Base-by-base conservation (phyloP, 441 rosid genomes). In the Erodium trifolium region DNA sequence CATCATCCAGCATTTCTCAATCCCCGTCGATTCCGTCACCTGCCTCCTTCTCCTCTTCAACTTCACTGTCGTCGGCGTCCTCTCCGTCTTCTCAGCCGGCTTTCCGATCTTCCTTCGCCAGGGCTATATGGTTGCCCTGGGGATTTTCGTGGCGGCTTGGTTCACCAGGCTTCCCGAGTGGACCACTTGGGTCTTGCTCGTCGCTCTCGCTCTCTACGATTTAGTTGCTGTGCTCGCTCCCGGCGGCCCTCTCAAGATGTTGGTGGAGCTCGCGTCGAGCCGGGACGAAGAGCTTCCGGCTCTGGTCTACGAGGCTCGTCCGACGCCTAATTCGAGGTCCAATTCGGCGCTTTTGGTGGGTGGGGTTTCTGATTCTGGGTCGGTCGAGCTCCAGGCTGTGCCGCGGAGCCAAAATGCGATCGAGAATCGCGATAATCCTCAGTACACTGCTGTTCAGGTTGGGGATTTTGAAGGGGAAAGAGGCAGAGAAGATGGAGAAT, bases 271-370 rank as follows among this genome's bases (percentile, higher is more conserved):
- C 69, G 95, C 97, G 65, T 91, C 96, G 0, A 89, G 76, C 71
- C 85, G 96, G 41, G 95, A 89, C 65, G 92, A 93, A 73, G 99
- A 93, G 68, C 93, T 93, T 43, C 99, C 97, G 39, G 99, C 99
- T 8, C 80, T 93, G 83, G 84, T 93, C 4, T 93, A 93, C 67
- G 99, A 93, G 84, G 96, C 97, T 71, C 86, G 99, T 17, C 97
- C 99, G 12, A 78, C 62, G 5, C 82, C 81, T 62, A 77, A 63
- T 60, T 85, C 39, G 23, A 82, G 78, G 45, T 72, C 89, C 31
- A 85, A 76, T 72, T 68, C 85, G 68, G 84, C 88, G 69, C 82
- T 77, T 74, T 78, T 91, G 85, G 84, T 87, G 66, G 90, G 79
- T 59, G 91, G 88, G 51, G 87, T 70, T 77, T 80, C 88, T 2